Evolutionary conservation across 176 grass and related monocot species (phyloP), one percentile per base, ranked within the genome.

Genomic region (Typha latifolia): DNA sequence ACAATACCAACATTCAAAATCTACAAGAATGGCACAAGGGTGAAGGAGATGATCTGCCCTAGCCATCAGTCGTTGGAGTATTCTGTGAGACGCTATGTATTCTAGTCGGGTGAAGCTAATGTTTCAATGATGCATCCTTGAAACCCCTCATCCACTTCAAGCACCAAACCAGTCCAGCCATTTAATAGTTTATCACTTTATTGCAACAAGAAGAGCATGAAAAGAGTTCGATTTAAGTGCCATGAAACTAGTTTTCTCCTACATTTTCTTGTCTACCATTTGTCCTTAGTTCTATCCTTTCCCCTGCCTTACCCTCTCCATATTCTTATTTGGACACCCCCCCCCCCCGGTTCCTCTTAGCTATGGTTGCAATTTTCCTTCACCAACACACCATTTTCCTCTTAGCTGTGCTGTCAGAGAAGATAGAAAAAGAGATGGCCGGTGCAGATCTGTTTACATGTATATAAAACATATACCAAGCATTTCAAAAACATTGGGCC

Each of bases 31-130:
- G 89, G 89, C 12, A 76, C 74, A 13, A 90, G 79, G 78, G 89
- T 99, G 57, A 99, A 93, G 77, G 94, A 99, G 67, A 87, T 99
- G 94, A 81, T 93, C 75, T 87, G 89, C 67, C 94, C 89, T 31
- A 90, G 69, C 27, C 89, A 93, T 51, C 94, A 93, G 59, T 71
- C 87, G 52, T 78, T 99, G 76, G 94, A 99, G 64, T 85, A 93
- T 68, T 99, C 89, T 47, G 76, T 99, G 62, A 84, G 86, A 76
- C 94, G 90, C 76, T 90, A 90, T 26, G 88, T 82, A 66, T 84
- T 77, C 62, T 96, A 89, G 84, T n/a, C 69, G 55, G 21, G 5
- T 14, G 49, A 74, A 66, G 23, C 48, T 8, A 53, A 47, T 56
- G n/a, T 11, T 70, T 70, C 68, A 56, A 56, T 57, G 68, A 56